phyloP scores from a whole-genome alignment of 169 alveolate genomes.

The Cryptosporidium andersoni region DNA sequence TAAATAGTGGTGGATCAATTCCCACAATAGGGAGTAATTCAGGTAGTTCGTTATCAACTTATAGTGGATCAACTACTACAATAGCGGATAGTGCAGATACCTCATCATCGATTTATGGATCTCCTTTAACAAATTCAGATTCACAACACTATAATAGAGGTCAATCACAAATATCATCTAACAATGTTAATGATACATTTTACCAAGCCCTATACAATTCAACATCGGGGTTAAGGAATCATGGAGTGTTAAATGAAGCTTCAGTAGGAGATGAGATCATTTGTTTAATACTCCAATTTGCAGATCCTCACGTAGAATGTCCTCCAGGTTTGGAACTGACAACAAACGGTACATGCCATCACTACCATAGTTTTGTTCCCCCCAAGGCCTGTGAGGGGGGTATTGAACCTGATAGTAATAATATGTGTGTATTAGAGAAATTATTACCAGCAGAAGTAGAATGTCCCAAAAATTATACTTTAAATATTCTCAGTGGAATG shows the following conservation, averaged over 20 bases:
- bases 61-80: neutral
- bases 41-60: neutral
- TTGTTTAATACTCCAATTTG: conserved; percentile 45
- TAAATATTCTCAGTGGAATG: conserved; percentile 56
- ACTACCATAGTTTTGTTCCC: conserved; percentile 42
- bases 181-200: conserved; percentile 19
- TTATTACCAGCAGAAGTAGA: conserved; percentile 66
- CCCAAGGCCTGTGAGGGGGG: conserved; percentile 69
- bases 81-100: neutral
- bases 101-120: neutral
- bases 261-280: conserved; percentile 44
- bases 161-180: neutral
- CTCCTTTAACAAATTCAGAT: neutral
- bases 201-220: conserved; percentile 60
- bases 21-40: neutral
- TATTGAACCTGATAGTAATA: conserved; percentile 66
- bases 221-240: conserved; percentile 16
- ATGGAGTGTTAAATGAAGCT: conserved; percentile 57
- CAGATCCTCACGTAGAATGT: conserved; percentile 31
- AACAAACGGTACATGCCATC: conserved; percentile 24
- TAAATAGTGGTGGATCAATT: neutral
- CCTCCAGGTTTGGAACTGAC: conserved; percentile 50
- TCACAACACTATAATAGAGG: neutral
- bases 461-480: conserved; percentile 56
- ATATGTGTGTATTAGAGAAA: conserved; percentile 60